Base-by-base conservation (phyloP, 2,329 filamentous ascomycete species). In the Arthroderma sp. region DNA sequence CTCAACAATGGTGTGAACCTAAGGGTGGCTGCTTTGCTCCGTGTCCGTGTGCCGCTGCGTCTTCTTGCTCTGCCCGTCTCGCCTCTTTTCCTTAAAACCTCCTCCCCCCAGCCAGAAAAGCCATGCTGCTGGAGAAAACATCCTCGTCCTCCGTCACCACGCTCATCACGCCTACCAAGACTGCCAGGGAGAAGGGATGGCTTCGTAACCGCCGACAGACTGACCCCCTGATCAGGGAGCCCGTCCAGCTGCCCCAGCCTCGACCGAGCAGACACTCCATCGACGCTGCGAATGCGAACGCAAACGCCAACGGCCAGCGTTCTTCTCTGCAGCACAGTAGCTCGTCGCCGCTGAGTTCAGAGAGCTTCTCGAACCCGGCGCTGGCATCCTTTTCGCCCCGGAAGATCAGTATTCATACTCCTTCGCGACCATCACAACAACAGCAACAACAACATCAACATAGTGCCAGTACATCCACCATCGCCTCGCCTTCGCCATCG, bases 351-450 rank as follows among this genome's bases (percentile, higher is more conserved):
- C 63, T 66, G 53, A 66, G 63, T 56, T 60, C 60, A 8, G 60
- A 62, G 28, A 62, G 58, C 41, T 59, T 66, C 56, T 66, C 65
- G 39, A 64, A 66, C 57, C 65, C 65, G 9, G 61, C 65, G 4
- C 59, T 66, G 51, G 64, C 64, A 13, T 58, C 57, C 25, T 64
- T 66, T 38, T 63, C 65, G 31, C 63, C 63, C 56, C 63, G 64
- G 49, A 66, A 65, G 54, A 61, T 62, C 54, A 44, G 44, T 35
- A 55, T 31, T 17, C 54, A 55, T 35, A 38, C 54, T 17, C 39
- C 54, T 15, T 33, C 61, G 58, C 21, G 37, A 38, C 17, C 55
- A 33, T 33, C 23, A 21, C 43, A 31, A 1, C 31, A 57, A 13
- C 58, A 54, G 43, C 19, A 47, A 2, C 43, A 23, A n/a, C 25